Evolutionary conservation across 2,329 filamentous ascomycete genomes (phyloP).

Genomic region (Venturiaceae sp.): DNA sequence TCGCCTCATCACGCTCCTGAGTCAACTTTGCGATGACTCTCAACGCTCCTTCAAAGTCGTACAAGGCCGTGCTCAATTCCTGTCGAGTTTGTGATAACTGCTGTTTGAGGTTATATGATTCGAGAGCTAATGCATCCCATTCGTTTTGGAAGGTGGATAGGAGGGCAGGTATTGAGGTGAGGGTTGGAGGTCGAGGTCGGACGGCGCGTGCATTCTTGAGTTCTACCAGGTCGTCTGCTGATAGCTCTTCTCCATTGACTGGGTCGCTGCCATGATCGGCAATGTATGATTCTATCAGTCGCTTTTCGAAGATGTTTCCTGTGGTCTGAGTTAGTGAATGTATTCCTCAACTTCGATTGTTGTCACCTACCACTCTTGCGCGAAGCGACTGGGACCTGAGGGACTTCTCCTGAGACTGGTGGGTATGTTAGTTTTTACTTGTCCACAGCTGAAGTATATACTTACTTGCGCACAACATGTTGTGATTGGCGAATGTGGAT

Average conservation of each 20-base stretch:
- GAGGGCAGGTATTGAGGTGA: slow-evolving; percentile 92
- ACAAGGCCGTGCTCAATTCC: slow-evolving; percentile 86
- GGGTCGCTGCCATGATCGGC: slow-evolving; percentile 89
- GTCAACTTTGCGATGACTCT: slow-evolving; percentile 85
- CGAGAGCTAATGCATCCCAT: slow-evolving; percentile 89
- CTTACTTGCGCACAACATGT: slow-evolving; percentile 12
- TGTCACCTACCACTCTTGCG: slow-evolving; percentile 71
- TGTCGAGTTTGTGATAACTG: slow-evolving; percentile 83
- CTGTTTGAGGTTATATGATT: slow-evolving; percentile 84
- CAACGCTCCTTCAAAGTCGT: slow-evolving; percentile 95
- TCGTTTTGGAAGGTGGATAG: slow-evolving; percentile 95
- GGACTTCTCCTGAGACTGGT: slow-evolving; percentile 89
- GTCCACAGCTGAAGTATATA: neutral
- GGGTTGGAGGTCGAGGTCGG: slow-evolving; percentile 78
- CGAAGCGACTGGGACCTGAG: slow-evolving; percentile 88
- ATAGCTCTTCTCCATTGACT: slow-evolving; percentile 75
- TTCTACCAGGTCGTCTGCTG: slow-evolving; percentile 75
- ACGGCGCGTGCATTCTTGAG: slow-evolving; percentile 77
- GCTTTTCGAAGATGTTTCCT: slow-evolving; percentile 91
- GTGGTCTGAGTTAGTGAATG: slow-evolving; percentile 20
- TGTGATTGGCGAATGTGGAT: neutral
- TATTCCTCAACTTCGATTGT: slow-evolving; percentile 9
- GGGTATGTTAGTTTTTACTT: slow-evolving; percentile 1
- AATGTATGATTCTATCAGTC: slow-evolving; percentile 90
- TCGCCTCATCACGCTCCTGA: slow-evolving; percentile 86